Conservation (phyloP, 805 yeast genomes). For the Candida nitratophila region DNA sequence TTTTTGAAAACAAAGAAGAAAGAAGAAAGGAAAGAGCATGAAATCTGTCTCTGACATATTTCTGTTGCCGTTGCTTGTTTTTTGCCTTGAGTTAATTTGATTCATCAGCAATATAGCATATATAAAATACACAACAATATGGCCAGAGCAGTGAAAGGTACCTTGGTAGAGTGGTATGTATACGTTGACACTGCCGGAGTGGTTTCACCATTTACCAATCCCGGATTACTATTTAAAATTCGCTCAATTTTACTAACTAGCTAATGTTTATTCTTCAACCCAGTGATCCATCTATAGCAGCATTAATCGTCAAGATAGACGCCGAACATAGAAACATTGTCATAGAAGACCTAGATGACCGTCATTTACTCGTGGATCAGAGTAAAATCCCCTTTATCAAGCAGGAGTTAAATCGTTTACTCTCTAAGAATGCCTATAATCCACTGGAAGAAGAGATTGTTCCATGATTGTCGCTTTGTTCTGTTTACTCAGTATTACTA, state of each 20-base stretch:
- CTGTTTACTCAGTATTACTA: too few relatives aligned
- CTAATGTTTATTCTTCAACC: not conserved
- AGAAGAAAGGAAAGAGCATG: too few relatives aligned
- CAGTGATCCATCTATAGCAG: slow-evolving; percentile 88
- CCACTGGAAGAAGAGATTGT: slow-evolving; percentile 63
- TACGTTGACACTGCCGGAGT: too few relatives aligned
- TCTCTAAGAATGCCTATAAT: slow-evolving; percentile 79
- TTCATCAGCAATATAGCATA: too few relatives aligned
- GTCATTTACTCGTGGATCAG: slow-evolving; percentile 78
- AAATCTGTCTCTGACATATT: too few relatives aligned
- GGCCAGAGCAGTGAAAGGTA: slow-evolving; percentile 54
- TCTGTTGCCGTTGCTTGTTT: too few relatives aligned
- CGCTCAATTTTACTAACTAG: too few relatives aligned
- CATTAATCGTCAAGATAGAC: slow-evolving; percentile 79
- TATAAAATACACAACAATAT: too few relatives aligned
- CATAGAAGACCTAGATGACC: slow-evolving; percentile 81
- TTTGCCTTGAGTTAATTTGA: too few relatives aligned
- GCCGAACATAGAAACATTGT: slow-evolving; percentile 63
- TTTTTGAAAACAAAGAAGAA: too few relatives aligned
- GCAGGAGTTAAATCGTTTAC: slow-evolving; percentile 62
- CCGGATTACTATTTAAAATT: not conserved
- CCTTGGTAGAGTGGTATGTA: slow-evolving; percentile 38
- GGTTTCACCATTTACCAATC: too few relatives aligned
- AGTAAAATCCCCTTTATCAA: slow-evolving; percentile 72
- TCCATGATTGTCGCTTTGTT: too few relatives aligned